Evolutionary conservation across 352 stramenopile genomes (phyloP).

Genomic region (Pythium phragmitis): DNA sequence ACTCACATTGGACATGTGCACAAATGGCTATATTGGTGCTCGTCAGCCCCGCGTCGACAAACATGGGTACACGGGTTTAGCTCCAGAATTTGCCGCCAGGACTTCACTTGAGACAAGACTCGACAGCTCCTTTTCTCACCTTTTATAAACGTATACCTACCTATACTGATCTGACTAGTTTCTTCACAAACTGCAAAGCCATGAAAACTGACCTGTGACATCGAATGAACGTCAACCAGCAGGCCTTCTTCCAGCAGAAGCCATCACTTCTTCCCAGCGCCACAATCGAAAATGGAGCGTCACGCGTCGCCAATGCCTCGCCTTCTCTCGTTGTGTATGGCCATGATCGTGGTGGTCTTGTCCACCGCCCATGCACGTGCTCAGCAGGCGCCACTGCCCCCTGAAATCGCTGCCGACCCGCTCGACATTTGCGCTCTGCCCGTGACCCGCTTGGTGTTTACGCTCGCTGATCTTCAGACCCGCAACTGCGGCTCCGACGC

Average conservation of each 20-base stretch:
- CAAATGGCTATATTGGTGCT: no score
- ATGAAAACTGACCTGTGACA: neutral
- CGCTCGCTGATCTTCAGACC: constrained; percentile 21
- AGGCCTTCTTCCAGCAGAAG: neutral
- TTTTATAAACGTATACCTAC: no score
- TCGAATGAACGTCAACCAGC: neutral
- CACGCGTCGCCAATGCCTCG: neutral
- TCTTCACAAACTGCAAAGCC: no score
- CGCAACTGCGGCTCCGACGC: constrained; percentile 5
- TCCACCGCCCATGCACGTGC: neutral
- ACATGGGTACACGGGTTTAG: no score
- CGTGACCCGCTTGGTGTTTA: constrained; percentile 33
- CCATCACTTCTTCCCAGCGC: neutral
- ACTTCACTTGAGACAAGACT: no score
- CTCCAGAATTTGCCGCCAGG: no score
- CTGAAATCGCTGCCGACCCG: constrained; percentile 26
- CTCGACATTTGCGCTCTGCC: constrained; percentile 38
- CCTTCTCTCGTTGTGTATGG: constrained; percentile 3
- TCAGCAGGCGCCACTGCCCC: neutral
- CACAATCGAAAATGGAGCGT: constrained; percentile 1
- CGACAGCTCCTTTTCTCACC: no score
- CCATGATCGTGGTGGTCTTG: neutral
- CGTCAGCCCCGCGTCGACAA: no score
- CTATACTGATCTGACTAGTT: no score
- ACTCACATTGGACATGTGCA: no score